Evolutionary conservation across 768 basidiomycete species (phyloP).

Genomic region (Pisolithus orientalis): DNA sequence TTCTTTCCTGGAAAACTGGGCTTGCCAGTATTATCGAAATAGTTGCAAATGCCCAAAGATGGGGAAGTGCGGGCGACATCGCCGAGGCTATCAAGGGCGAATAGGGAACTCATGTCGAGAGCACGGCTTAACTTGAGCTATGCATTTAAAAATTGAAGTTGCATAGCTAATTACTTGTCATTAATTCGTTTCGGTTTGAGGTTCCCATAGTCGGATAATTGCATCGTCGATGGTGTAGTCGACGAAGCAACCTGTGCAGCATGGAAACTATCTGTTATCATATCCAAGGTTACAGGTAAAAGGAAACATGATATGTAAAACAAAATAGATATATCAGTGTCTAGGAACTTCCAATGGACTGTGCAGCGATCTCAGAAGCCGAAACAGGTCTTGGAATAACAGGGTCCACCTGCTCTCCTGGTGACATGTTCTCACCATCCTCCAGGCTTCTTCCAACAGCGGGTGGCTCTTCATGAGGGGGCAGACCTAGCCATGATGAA

Average conservation of each 20-base stretch:
- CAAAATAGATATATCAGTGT: slow-evolving; percentile 5
- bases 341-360: slow-evolving; percentile 10
- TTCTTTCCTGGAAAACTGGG: slow-evolving; percentile 74
- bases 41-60: slow-evolving; percentile 46
- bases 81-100: slow-evolving; percentile 18
- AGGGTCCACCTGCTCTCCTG: background rate
- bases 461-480: slow-evolving; percentile 12
- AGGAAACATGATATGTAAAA: background rate
- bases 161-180: background rate
- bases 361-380: slow-evolving; percentile 10
- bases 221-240: background rate
- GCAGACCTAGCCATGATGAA: slow-evolving; percentile 28
- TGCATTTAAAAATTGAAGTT: background rate
- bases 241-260: background rate
- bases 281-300: background rate
- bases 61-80: slow-evolving; percentile 14
- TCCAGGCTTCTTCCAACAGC: slow-evolving; percentile 5
- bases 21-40: slow-evolving; percentile 66
- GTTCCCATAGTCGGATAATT: too few relatives aligned
- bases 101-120: slow-evolving; percentile 18
- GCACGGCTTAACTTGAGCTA: slow-evolving; percentile 12
- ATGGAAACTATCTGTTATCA: background rate
- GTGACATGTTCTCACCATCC: slow-evolving; percentile 6
- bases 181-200: background rate
- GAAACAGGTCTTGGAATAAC: slow-evolving; percentile 6